phyloP scores from a whole-genome alignment of 2,329 filamentous ascomycete species.

The Trichophyton simii region DNA sequence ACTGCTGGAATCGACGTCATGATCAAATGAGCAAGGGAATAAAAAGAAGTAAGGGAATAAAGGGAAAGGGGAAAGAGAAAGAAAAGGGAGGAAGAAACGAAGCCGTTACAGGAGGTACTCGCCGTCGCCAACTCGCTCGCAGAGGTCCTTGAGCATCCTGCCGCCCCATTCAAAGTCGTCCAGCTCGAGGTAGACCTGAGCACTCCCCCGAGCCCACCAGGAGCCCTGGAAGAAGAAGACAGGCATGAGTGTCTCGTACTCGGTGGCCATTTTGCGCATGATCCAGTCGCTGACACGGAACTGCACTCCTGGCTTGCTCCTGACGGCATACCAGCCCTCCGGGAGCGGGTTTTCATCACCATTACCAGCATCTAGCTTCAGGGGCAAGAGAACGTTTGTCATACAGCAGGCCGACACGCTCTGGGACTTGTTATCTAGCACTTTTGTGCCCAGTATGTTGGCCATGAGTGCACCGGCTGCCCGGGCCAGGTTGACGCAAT shows the following conservation, averaged over 20 bases:
- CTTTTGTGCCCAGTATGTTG: constrained; percentile 51
- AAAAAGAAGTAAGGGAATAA: not conserved
- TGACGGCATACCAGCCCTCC: constrained; percentile 48
- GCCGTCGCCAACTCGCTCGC: constrained; percentile 34
- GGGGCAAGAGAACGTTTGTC: constrained; percentile 60
- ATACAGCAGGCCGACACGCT: constrained; percentile 43
- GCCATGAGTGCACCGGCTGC: constrained; percentile 52
- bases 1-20: not conserved
- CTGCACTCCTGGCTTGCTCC: constrained; percentile 64
- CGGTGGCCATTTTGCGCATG: constrained; percentile 38
- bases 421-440: constrained; percentile 40
- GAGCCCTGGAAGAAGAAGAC: constrained; percentile 48
- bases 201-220: constrained; percentile 63
- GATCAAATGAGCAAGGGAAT: not conserved
- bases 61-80: not conserved
- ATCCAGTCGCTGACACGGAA: constrained; percentile 50
- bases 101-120: not conserved
- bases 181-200: constrained; percentile 70
- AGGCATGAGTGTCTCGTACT: constrained; percentile 59
- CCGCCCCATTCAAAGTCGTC: constrained; percentile 65
- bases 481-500: constrained; percentile 50
- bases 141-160: constrained; percentile 45
- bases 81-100: not conserved
- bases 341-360: constrained; percentile 12
- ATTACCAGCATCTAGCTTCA: constrained; percentile 29